Base-by-base conservation (phyloP, 2,329 filamentous ascomycete genomes). In the Phialemonium atrogriseum region DNA sequence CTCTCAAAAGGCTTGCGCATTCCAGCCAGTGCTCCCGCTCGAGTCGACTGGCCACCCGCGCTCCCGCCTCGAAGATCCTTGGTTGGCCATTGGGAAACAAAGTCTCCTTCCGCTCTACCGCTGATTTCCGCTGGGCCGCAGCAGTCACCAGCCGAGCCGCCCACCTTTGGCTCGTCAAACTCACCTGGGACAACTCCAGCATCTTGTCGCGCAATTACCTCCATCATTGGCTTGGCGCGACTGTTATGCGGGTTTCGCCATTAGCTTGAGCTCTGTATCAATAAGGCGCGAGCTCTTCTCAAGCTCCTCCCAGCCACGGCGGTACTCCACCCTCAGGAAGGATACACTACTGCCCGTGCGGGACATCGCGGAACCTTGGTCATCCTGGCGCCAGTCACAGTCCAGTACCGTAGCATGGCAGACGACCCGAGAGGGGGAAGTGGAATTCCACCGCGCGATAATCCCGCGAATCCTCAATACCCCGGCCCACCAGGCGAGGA, bases 401-500 rank as follows among this genome's bases (percentile, higher is more conserved):
- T 43, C 14, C n/a, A n/a, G n/a, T 17, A 28, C 27, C 30, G 7
- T 32, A 55, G 45, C 38, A 61, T 59, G 59, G 55, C 53, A 46
- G 56, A 58, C 47, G 52, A 59, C 34, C 52, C 48, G 41, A 48
- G 51, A 18, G 39, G 45, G 32, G 40, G 41, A 34, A 50, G 49
- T 49, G 51, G 48, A 49, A 51, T 54, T 38, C 50, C 47, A 35
- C 45, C 48, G 28, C 54, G 50, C 40, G 51, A 56, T 35, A 50
- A 46, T 35, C 43, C 49, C 42, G 57, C 64, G 47, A 60, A 64
- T 23, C 55, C 51, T 34, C 58, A 60, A 35, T 59, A 66, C 43
- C 58, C 60, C 31, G 54, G 57, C 10, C 50, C 56, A 37, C 56
- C 62, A 29, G 58, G 59, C 34, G 59, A 59, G 36, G 60, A 58